Base-by-base conservation (phyloP, 2,329 filamentous ascomycete genomes). In the Alternaria rosae region DNA sequence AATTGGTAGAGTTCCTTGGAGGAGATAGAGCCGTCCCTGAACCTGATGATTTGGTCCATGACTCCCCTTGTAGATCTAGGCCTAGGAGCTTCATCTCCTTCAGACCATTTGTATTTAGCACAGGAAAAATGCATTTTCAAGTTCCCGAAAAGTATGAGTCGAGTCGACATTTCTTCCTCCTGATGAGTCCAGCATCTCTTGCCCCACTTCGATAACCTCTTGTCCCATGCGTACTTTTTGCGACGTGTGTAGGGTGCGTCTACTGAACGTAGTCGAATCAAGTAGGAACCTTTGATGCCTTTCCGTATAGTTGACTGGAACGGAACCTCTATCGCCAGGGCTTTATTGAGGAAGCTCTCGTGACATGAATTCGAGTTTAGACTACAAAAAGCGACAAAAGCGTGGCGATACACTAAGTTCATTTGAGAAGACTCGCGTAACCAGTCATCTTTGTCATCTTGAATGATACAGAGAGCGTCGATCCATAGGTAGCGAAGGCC, bases 11-110 rank as follows among this genome's bases (percentile, higher is more conserved):
- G 3, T 45, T 17, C 23, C 5, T 0, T 17, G 9, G 23, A 2
- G 15, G 43, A 28, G 0, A 17, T 15, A 0, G 0, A 1, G 1
- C 11, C 7, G 5, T 12, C 23, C 5, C 3, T 28, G 9, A 45
- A 45, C 0, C 6, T 26, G 2, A 15, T 6, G 5, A 45, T n/a
- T 3, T 10, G 15, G 3, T 9, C 32, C 4, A 15, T n/a, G 32
- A 35, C 32, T 35, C 32, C 32, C n/a, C 3, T 4, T 9, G 6
- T 3, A 10, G 9, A 11, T 7, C 11, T 10, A 11, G 8, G 2
- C 26, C 8, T 10, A 11, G 41, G 41, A 17, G 43, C 23, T 45
- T 26, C 5, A 7, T 45, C 15, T 2, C 43, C 43, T 12, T 45
- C 43, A 12, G 23, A 4, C 43, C 43, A 45, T 17, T 3, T 0